Base-by-base conservation (phyloP, 768 basidiomycete genomes). In the Cystofilobasidium macerans region DNA sequence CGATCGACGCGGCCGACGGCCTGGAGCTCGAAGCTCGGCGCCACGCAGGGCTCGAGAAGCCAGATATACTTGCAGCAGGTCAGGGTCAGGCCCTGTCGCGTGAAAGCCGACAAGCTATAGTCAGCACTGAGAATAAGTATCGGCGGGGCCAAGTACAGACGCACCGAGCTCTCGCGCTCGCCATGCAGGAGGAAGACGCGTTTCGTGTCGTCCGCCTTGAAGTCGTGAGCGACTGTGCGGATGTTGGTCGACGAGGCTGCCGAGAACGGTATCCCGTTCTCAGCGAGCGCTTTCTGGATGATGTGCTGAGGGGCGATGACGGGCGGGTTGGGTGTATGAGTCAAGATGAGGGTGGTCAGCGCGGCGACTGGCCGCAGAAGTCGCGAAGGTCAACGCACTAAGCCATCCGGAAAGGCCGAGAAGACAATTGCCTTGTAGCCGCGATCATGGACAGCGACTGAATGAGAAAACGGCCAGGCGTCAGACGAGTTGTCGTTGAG, bases 1-100 rank as follows among this genome's bases (percentile, higher is more conserved):
- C 64, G 64, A 18, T 65, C 64, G 43, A 65, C 58, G 22, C 64
- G 30, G 32, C 64, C 64, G n/a, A 65, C 57, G 2, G 64, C 64
- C 48, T 65, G 64, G 8, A 65, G 64, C 43, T 65, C 64, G 14
- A 65, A 65, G 16, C 43, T 48, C 13, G 64, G 64, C 16, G 57
- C 18, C 16, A 60, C 58, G 8, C 38, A 42, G 24, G 58, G 48
- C 48, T 62, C 61, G 30, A 62, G 33, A 13, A 65, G 57, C 43
- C 58, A 65, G 45, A 65, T 57, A 38, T 65, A 65, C 28, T 51
- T 43, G 18, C 57, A 57, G 45, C 45, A 43, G 22, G 64, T 65
- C 22, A 65, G 57, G 16, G 64, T 65, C 57, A 65, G 11, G 4
- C 64, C 64, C 48, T 53, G 45, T 35, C n/a, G n/a, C n/a, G 24